These are phyloP conservation scores for Mollisia scopiformis DNA, from an alignment of 2,329 filamentous ascomycete genomes.

Conservation along the genomic window DNA sequence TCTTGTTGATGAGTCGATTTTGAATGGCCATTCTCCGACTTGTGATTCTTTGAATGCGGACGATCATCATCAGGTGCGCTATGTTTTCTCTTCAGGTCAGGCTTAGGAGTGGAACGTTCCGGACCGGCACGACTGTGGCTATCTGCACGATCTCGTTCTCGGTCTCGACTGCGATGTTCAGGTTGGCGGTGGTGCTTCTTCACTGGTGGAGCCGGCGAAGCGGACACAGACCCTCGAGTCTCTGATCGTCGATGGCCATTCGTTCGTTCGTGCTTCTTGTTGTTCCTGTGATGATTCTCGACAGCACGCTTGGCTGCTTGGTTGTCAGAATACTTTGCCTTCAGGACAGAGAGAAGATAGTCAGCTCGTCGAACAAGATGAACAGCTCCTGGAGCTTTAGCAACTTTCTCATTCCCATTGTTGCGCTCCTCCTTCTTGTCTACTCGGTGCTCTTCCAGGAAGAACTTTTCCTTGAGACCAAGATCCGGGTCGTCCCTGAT, in stretches of 20 bases:
- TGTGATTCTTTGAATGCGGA: slow-evolving; percentile 51
- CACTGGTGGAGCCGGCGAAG: slow-evolving; percentile 68
- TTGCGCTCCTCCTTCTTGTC: slow-evolving; percentile 94
- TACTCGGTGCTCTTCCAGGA: slow-evolving; percentile 96
- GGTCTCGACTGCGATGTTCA: slow-evolving; percentile 50
- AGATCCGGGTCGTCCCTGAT: slow-evolving; percentile 92
- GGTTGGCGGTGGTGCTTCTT: slow-evolving; percentile 43
- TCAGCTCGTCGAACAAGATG: slow-evolving; percentile 94
- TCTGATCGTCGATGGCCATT: slow-evolving; percentile 63
- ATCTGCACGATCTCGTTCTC: slow-evolving; percentile 44
- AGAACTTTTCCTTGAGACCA: slow-evolving; percentile 86
- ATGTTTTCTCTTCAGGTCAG: slow-evolving; percentile 64
- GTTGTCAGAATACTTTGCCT: slow-evolving; percentile 81
- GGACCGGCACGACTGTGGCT: slow-evolving; percentile 24
- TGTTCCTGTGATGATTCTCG: slow-evolving; percentile 94
- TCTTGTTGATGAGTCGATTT: slow-evolving; percentile 25
- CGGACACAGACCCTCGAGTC: slow-evolving; percentile 62
- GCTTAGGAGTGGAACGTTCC: slow-evolving; percentile 28
- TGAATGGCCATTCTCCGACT: slow-evolving; percentile 50
- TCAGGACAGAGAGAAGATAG: slow-evolving; percentile 92
- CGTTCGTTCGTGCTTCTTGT: slow-evolving; percentile 70
- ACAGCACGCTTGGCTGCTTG: slow-evolving; percentile 75
- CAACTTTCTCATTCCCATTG: slow-evolving; percentile 69
- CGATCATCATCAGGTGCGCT: slow-evolving; percentile 55
- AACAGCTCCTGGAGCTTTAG: slow-evolving; percentile 94